A percentile compares a stretch with the other conserved stretches of the same genome.
Conservation (phyloP, 2,329 filamentous ascomycete species). For the Colletotrichum sp. region DNA sequence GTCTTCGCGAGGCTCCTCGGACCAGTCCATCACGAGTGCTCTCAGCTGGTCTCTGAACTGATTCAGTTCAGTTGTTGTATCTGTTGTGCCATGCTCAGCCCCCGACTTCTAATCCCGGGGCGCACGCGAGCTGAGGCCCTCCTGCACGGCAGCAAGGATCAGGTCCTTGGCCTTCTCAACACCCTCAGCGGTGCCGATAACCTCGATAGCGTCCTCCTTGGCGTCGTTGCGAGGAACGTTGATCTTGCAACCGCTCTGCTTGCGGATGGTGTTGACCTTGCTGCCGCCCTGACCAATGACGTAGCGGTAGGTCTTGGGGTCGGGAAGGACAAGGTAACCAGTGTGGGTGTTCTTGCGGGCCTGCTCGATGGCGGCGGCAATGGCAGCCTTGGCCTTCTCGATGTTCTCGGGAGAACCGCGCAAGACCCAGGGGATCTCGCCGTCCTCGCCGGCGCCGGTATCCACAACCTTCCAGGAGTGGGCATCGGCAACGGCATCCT, state of each 20-base stretch:
- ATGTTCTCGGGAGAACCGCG: constrained; percentile 80
- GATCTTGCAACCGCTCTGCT: constrained; percentile 91
- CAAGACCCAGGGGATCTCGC: constrained; percentile 89
- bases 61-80: not conserved
- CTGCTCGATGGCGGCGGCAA: constrained; percentile 76
- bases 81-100: not conserved
- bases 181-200: constrained; percentile 78
- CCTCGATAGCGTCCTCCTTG: constrained; percentile 84
- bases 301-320: constrained; percentile 86
- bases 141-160: constrained; percentile 82
- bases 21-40: not conserved
- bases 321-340: constrained; percentile 88
- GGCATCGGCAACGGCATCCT: constrained; percentile 64
- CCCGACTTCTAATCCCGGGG: constrained; percentile 13
- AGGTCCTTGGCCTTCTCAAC: constrained; percentile 88
- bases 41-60: not conserved
- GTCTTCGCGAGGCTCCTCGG: not conserved
- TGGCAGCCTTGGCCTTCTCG: constrained; percentile 77
- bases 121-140: constrained; percentile 46
- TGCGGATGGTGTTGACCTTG: constrained; percentile 92
- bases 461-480: constrained; percentile 88
- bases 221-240: constrained; percentile 86
- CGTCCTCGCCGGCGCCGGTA: constrained; percentile 62
- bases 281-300: constrained; percentile 89
- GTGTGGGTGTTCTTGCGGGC: constrained; percentile 73